A percentile compares a stretch with the other conserved stretches of the same genome.
phyloP scores from a whole-genome alignment of 2,329 filamentous ascomycete genomes.

The Podosphaera aphanis region DNA sequence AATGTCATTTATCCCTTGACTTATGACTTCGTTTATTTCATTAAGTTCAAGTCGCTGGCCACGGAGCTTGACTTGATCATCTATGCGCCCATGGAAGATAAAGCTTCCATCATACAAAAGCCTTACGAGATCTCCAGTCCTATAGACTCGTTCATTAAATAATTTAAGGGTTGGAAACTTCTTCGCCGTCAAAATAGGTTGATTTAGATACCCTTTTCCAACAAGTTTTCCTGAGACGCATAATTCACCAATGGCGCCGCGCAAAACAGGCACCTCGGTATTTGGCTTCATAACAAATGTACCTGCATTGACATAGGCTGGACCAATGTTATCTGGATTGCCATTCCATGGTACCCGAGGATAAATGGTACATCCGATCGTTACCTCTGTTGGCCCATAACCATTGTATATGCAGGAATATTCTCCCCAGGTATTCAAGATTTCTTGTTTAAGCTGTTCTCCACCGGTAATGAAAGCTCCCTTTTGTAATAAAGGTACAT shows the following conservation, averaged over 20 bases:
- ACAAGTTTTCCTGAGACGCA: slow-evolving; percentile 74
- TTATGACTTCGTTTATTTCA: slow-evolving; percentile 69
- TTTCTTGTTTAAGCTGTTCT: slow-evolving; percentile 71
- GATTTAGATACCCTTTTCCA: slow-evolving; percentile 70
- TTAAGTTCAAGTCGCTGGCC: slow-evolving; percentile 75
- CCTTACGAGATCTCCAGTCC: slow-evolving; percentile 72
- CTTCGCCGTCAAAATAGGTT: slow-evolving; percentile 51
- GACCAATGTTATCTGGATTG: slow-evolving; percentile 69
- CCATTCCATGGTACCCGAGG: slow-evolving; percentile 57
- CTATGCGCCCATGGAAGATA: slow-evolving; percentile 66
- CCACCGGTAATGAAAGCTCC: slow-evolving; percentile 89
- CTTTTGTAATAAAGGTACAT: slow-evolving; percentile 54
- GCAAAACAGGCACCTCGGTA: slow-evolving; percentile 46
- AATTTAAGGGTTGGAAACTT: slow-evolving; percentile 43
- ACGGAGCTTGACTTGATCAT: slow-evolving; percentile 80
- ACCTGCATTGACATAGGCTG: slow-evolving; percentile 70
- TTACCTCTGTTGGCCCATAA: slow-evolving; percentile 78
- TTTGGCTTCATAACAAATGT: slow-evolving; percentile 52
- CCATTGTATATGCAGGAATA: slow-evolving; percentile 72
- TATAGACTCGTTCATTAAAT: slow-evolving; percentile 45
- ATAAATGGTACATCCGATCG: slow-evolving; percentile 79
- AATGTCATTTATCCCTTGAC: slow-evolving; percentile 29
- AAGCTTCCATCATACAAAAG: slow-evolving; percentile 61
- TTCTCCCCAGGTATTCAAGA: slow-evolving; percentile 65
- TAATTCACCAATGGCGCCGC: slow-evolving; percentile 64